Conservation (phyloP, 2,329 filamentous ascomycete species). For the Aotearoamyces nothofagi region DNA sequence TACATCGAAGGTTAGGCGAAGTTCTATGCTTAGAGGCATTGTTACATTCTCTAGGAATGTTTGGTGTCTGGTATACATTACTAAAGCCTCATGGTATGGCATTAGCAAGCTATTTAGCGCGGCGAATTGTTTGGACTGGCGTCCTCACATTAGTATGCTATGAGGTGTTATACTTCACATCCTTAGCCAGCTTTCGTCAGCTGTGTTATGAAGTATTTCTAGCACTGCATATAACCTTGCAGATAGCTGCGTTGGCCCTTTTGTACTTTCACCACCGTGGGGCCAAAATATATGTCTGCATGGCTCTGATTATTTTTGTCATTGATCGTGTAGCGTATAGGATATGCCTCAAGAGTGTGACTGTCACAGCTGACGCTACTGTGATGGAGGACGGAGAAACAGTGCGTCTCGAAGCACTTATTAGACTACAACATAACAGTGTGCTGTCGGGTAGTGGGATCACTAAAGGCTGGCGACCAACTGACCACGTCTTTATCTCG, state of each 20-base stretch:
- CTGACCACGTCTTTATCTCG: conserved; percentile 48
- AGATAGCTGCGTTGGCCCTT: conserved; percentile 36
- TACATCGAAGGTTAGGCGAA: conserved; percentile 49
- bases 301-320: conserved; percentile 38
- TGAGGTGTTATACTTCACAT: conserved; percentile 45
- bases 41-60: conserved; percentile 38
- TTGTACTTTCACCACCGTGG: conserved; percentile 43
- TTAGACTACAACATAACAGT: conserved; percentile 16
- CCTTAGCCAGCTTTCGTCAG: conserved; percentile 40
- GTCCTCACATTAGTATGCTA: conserved; percentile 40
- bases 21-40: conserved; percentile 42
- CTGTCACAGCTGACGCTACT: conserved; percentile 30
- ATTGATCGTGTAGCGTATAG: conserved; percentile 42
- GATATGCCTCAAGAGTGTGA: conserved; percentile 32
- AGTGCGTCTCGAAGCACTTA: conserved; percentile 24
- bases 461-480: conserved; percentile 38
- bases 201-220: conserved; percentile 50
- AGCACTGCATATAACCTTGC: conserved; percentile 39
- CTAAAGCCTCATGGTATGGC: conserved; percentile 33
- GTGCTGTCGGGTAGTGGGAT: too few species aligned
- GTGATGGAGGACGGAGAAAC: conserved; percentile 42
- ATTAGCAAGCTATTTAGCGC: conserved; percentile 32
- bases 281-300: conserved; percentile 34
- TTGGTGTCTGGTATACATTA: conserved; percentile 35
- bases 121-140: conserved; percentile 35